phyloP scores from a whole-genome alignment of 1,284 basidiomycete genomes.

The Sanguinoderma infundibulare region DNA sequence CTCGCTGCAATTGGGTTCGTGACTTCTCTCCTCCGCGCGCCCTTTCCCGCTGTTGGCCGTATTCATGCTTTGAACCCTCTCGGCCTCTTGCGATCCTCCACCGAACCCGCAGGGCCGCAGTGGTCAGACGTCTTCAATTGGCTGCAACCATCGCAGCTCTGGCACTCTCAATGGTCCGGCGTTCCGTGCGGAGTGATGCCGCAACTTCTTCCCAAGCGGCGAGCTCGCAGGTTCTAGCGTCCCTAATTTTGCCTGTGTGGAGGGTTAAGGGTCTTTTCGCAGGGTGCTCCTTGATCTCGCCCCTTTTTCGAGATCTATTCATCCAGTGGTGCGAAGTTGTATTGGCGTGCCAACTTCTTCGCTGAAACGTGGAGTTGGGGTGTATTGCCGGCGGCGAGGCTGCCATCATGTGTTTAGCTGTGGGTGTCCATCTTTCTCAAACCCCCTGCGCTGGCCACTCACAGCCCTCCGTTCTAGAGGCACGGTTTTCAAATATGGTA shows the following conservation, averaged over 20 bases:
- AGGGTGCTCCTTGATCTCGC: slow-evolving; percentile 4
- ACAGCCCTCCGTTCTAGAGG: slow-evolving; percentile 5
- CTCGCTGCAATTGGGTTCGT: slow-evolving; percentile 2
- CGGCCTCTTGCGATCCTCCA: not conserved
- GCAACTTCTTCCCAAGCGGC: not conserved
- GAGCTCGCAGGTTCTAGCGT: slow-evolving; percentile 13
- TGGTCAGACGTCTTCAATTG: not conserved
- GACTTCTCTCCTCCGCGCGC: not conserved
- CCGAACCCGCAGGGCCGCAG: not conserved
- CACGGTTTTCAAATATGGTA: slow-evolving; percentile 1
- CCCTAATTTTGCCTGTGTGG: not conserved
- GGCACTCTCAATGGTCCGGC: not conserved
- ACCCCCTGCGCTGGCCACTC: slow-evolving; percentile 1
- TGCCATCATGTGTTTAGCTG: slow-evolving; percentile 3
- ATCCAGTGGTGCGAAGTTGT: not conserved
- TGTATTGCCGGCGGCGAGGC: not conserved
- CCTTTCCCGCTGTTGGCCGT: not conserved
- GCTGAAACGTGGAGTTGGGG: not conserved
- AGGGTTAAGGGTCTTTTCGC: not conserved
- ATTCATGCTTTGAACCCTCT: slow-evolving; percentile 2
- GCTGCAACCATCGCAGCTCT: slow-evolving; percentile 1
- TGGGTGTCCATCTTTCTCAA: not conserved
- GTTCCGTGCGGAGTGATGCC: not conserved
- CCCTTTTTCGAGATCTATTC: not conserved
- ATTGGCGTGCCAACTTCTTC: not conserved